Percentiles rank a stretch among this genome's conserved stretches.
Conservation (phyloP, 345 rosid species). For the Moricandia moricandioides region DNA sequence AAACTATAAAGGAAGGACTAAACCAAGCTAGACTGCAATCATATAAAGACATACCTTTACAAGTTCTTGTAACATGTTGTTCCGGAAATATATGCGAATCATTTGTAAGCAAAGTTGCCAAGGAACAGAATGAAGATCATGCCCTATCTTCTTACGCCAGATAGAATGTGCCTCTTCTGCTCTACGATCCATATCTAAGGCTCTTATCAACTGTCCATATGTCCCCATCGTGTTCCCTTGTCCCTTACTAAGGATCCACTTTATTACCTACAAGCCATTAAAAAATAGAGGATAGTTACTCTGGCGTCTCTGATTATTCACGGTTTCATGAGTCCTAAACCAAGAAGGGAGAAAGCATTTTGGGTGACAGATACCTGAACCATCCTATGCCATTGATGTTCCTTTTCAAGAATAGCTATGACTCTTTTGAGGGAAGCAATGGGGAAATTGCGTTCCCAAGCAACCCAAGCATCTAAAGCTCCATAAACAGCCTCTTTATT, state of each 20-base stretch:
- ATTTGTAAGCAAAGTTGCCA: slow-evolving; percentile 77
- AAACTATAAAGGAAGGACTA: not conserved
- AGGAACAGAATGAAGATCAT: slow-evolving; percentile 84
- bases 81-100: slow-evolving; percentile 74
- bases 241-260: slow-evolving; percentile 99
- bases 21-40: not conserved
- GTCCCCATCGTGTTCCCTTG: slow-evolving; percentile 92
- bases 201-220: slow-evolving; percentile 63
- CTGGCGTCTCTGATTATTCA: not conserved
- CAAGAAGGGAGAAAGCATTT: not conserved
- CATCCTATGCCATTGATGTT: slow-evolving; percentile 85
- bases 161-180: slow-evolving; percentile 85
- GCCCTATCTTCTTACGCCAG: slow-evolving; percentile 72
- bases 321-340: not conserved
- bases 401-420: slow-evolving; percentile 67
- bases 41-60: slow-evolving; percentile 52
- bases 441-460: slow-evolving; percentile 90
- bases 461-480: slow-evolving; percentile 95
- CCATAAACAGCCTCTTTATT: slow-evolving; percentile 82
- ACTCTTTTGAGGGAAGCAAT: slow-evolving; percentile 68
- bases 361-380: slow-evolving; percentile 58
- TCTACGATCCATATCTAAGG: slow-evolving; percentile 86
- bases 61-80: slow-evolving; percentile 74
- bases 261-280: slow-evolving; percentile 61
- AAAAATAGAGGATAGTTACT: not conserved